These are phyloP conservation scores for Raddia guianensis DNA, from an alignment of 176 grass and related monocot species.

Conservation along the genomic window DNA sequence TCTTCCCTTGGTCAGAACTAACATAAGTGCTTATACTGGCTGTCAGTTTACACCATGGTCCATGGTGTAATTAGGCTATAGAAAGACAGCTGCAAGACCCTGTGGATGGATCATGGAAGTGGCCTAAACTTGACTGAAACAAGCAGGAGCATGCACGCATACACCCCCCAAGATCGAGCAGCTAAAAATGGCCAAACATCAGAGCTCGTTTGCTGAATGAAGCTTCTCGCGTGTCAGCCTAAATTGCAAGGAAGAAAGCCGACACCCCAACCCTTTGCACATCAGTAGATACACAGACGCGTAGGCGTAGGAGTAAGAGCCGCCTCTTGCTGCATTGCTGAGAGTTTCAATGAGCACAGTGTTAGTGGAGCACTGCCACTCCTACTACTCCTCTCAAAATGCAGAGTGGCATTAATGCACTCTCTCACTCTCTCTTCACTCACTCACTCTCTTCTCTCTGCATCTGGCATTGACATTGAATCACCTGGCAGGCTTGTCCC, in stretches of 20 bases:
- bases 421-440: too few relatives aligned
- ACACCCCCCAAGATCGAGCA: background rate
- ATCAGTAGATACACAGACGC: too few relatives aligned
- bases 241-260: background rate
- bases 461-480: slow-evolving; percentile 38
- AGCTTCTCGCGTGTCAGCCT: background rate
- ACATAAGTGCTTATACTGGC: background rate
- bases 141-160: background rate
- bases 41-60: too few relatives aligned
- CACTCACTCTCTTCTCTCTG: too few relatives aligned
- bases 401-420: slow-evolving; percentile 20
- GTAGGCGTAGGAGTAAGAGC: too few relatives aligned
- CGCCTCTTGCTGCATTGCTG: background rate
- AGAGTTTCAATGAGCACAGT: slow-evolving; percentile 11
- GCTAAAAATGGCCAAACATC: background rate
- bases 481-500: slow-evolving; percentile 27
- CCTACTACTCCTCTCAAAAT: background rate
- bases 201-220: background rate
- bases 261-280: background rate
- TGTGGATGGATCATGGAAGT: background rate
- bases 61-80: background rate
- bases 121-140: background rate
- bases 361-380: too few relatives aligned
- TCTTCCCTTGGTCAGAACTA: background rate
- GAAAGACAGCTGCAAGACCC: background rate